Evolutionary conservation across 2,329 filamentous ascomycete genomes (phyloP).

Genomic region (Zarea fungicola): DNA sequence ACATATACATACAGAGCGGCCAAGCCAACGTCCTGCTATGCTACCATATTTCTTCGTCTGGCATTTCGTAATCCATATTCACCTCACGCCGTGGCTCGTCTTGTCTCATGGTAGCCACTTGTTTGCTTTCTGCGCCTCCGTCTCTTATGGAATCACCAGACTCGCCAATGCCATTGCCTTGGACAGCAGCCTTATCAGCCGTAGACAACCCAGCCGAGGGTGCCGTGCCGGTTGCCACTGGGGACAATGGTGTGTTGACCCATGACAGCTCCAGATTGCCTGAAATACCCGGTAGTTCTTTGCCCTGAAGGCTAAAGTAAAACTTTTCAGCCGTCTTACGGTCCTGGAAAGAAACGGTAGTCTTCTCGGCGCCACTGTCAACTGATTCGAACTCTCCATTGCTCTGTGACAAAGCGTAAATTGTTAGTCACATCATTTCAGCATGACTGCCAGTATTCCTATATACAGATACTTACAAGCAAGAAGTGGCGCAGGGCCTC

Average conservation of each 20-base stretch:
- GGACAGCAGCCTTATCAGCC: conserved; percentile 13
- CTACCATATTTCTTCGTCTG: conserved; percentile 44
- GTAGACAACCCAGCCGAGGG: conserved; percentile 9
- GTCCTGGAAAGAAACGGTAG: conserved; percentile 60
- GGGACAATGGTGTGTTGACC: conserved; percentile 35
- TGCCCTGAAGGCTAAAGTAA: conserved; percentile 51
- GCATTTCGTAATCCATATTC: conserved; percentile 51
- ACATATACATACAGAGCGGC: background rate
- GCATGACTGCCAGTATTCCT: background rate
- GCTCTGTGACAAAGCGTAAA: conserved; percentile 38
- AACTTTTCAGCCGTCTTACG: conserved; percentile 68
- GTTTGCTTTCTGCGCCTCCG: conserved; percentile 15
- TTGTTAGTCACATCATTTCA: background rate
- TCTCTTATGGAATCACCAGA: conserved; percentile 21
- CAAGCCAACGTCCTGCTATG: background rate
- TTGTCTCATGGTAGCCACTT: conserved; percentile 9
- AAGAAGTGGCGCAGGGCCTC: conserved; percentile 68
- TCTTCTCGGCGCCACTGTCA: conserved; percentile 39
- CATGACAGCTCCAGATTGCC: conserved; percentile 62
- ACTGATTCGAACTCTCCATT: conserved; percentile 59
- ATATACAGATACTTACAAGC: conserved; percentile 45
- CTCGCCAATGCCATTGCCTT: conserved; percentile 3
- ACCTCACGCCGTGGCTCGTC: conserved; percentile 28
- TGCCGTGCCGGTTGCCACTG: conserved; percentile 12
- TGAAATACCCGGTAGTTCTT: conserved; percentile 55